Percentiles rank a stretch among this genome's conserved stretches.
These are phyloP conservation scores for Thuidium tamariscinum DNA, from an alignment of 225 moss, liverwort and hornwort genomes.

Conservation along the genomic window DNA sequence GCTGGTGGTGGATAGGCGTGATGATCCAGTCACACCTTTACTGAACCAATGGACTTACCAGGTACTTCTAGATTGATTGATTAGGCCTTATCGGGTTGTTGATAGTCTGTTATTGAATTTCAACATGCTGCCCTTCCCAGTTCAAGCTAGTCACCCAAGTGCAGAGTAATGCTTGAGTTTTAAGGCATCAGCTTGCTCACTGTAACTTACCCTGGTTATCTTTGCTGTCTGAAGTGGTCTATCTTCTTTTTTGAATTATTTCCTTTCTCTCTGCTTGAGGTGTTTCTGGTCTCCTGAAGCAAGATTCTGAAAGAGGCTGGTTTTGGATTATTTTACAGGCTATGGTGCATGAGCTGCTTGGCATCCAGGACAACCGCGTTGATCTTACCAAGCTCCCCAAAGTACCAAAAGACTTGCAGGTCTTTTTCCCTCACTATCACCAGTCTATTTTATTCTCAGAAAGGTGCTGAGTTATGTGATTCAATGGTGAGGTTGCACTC, in stretches of 20 bases:
- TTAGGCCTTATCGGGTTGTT: background rate
- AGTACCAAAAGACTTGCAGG: slow-evolving; percentile 97
- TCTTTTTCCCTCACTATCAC: background rate
- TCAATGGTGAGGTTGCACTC: background rate
- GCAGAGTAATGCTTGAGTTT: background rate
- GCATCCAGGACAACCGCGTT: slow-evolving; percentile 88
- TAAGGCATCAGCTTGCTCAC: background rate
- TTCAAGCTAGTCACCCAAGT: background rate
- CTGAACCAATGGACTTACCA: slow-evolving; percentile 99
- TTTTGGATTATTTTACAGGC: slow-evolving; percentile 45
- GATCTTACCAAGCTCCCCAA: slow-evolving; percentile 77
- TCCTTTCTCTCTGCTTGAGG: background rate
- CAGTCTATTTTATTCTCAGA: background rate
- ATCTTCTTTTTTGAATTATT: background rate
- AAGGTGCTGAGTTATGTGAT: background rate
- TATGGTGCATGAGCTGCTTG: slow-evolving; percentile 97
- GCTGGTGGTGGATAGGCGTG: slow-evolving; percentile 89
- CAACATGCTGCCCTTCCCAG: background rate
- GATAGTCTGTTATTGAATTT: background rate
- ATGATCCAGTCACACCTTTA: slow-evolving; percentile 93
- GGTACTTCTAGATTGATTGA: slow-evolving; percentile 26
- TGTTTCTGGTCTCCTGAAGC: background rate
- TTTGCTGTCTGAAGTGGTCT: background rate
- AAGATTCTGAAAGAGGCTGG: background rate
- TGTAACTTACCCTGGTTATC: background rate